phyloP scores from a whole-genome alignment of 306 rosid genomes.

The Parietaria judaica region DNA sequence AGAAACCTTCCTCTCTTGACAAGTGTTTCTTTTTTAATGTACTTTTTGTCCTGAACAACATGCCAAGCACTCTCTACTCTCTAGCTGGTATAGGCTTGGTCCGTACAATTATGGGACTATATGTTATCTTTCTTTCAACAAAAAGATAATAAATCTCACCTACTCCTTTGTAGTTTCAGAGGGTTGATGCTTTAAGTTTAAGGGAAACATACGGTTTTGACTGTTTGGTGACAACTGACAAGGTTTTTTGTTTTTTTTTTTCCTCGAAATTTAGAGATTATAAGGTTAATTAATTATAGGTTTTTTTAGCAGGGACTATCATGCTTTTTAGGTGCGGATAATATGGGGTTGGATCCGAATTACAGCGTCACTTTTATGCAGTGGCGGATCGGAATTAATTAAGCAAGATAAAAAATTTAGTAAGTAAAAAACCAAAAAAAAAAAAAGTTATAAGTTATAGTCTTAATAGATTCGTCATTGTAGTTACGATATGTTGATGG shows the following conservation, averaged over 20 bases:
- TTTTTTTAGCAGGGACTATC: not conserved
- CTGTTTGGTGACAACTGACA: constrained; percentile 1
- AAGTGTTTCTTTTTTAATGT: constrained; percentile 25
- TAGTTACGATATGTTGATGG: too few relatives aligned
- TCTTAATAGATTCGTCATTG: too few relatives aligned
- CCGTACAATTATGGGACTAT: constrained; percentile 42
- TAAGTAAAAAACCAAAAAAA: too few relatives aligned
- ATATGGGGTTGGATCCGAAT: too few relatives aligned
- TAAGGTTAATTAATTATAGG: too few relatives aligned
- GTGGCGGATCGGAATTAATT: too few relatives aligned
- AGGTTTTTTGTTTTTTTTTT: not conserved
- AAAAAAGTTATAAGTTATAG: too few relatives aligned
- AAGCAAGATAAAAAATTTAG: too few relatives aligned
- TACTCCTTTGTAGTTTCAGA: constrained; percentile 3
- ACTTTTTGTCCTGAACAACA: constrained; percentile 49
- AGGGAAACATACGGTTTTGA: not conserved
- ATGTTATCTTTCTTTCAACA: constrained; percentile 14
- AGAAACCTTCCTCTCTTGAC: constrained; percentile 27
- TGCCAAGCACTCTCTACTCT: constrained; percentile 39
- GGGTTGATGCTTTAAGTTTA: not conserved
- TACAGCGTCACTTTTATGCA: too few relatives aligned
- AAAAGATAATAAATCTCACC: constrained; percentile 25
- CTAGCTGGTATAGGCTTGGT: constrained; percentile 31
- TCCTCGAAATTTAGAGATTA: too few relatives aligned
- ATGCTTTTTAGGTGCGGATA: too few relatives aligned